phyloP scores from a whole-genome alignment of 2,329 filamentous ascomycete species.

The Diaporthe longicolla region DNA sequence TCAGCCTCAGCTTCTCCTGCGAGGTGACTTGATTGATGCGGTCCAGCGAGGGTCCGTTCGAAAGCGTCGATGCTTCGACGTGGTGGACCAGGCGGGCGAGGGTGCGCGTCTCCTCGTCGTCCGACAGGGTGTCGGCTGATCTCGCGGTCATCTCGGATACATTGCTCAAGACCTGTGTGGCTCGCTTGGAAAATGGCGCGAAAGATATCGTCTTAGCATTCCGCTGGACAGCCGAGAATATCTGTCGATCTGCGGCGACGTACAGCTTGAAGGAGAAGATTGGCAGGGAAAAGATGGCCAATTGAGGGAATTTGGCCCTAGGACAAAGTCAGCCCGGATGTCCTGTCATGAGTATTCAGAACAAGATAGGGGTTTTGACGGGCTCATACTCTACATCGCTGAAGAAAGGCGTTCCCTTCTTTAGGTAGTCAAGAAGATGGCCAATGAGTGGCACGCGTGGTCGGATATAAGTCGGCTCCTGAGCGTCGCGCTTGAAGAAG shows the following conservation, averaged over 20 bases:
- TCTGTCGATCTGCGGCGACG: conserved; percentile 29
- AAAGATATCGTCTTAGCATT: conserved; percentile 37
- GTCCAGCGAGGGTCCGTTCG: conserved; percentile 28
- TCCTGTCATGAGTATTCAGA: background rate
- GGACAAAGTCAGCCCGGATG: background rate
- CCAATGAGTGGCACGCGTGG: conserved; percentile 32
- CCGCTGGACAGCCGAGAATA: conserved; percentile 32
- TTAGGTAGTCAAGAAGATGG: background rate
- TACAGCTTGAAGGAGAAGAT: conserved; percentile 40
- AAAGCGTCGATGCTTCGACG: conserved; percentile 1
- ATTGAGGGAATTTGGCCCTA: conserved; percentile 17
- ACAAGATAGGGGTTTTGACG: background rate
- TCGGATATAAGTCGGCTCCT: conserved; percentile 30
- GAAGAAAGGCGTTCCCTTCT: conserved; percentile 8
- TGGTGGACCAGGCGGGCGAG: conserved; percentile 17
- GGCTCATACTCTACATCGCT: conserved; percentile 1
- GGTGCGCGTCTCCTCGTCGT: conserved; percentile 18
- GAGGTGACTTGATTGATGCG: conserved; percentile 21
- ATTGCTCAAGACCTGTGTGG: background rate
- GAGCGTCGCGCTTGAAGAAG: conserved; percentile 14
- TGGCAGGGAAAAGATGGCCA: conserved; percentile 33
- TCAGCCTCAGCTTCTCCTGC: conserved; percentile 23
- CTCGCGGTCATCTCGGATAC: conserved; percentile 2
- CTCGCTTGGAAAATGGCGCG: conserved; percentile 25
- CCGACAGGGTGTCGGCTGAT: background rate